These are phyloP conservation scores for Alternaria longipes DNA, from an alignment of 2,329 filamentous ascomycete genomes.

Conservation along the genomic window DNA sequence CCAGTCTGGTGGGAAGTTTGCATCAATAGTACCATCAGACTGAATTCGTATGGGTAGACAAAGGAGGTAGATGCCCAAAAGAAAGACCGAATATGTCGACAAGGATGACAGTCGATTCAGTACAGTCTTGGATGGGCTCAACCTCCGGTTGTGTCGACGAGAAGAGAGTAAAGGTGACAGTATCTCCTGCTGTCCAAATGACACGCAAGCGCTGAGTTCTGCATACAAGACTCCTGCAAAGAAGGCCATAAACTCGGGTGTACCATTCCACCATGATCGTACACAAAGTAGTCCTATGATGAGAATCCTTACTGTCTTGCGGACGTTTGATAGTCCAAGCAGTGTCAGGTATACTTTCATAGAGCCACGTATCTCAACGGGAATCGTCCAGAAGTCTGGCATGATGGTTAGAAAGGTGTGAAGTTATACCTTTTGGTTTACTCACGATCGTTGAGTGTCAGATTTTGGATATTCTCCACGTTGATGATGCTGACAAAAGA, in stretches of 20 bases:
- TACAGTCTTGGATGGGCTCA: not conserved
- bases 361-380: not conserved
- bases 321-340: not conserved
- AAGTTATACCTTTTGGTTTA: too few species aligned
- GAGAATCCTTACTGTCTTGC: not conserved
- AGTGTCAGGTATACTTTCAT: not conserved
- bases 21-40: not conserved
- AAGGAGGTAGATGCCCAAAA: not conserved
- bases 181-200: not conserved
- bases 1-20: not conserved
- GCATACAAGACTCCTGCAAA: not conserved
- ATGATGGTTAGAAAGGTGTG: too few species aligned
- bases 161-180: not conserved
- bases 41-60: not conserved
- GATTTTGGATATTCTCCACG: too few species aligned
- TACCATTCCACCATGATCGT: not conserved
- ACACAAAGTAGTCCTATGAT: not conserved
- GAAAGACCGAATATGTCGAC: not conserved
- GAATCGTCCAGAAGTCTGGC: not conserved
- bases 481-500: too few species aligned
- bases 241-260: not conserved
- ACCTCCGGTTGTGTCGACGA: not conserved
- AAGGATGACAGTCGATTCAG: not conserved
- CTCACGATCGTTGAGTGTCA: too few species aligned
- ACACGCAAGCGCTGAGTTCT: not conserved